These are phyloP conservation scores for Umbilicus rupestris DNA, from an alignment of 164 flowering plant genomes.

Conservation along the genomic window DNA sequence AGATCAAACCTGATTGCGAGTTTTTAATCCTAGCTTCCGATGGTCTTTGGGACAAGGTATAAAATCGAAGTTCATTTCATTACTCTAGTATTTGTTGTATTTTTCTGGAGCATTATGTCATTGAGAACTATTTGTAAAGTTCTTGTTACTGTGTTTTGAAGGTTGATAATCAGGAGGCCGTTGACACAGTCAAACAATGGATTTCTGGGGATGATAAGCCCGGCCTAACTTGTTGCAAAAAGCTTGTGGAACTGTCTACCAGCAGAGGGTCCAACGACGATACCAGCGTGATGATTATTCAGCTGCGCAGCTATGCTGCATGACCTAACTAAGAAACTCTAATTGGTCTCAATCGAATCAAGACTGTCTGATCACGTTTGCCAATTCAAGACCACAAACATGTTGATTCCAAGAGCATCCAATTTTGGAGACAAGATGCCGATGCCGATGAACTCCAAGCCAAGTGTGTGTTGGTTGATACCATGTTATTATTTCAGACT, in stretches of 20 bases:
- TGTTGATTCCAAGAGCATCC: background rate
- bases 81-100: background rate
- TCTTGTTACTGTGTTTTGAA: slow-evolving; percentile 17
- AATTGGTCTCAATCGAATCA: background rate
- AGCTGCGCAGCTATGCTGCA: slow-evolving; percentile 27
- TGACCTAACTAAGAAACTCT: background rate
- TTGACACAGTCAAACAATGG: slow-evolving; percentile 43
- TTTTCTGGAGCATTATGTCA: background rate
- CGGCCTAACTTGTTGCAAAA: slow-evolving; percentile 42
- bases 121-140: background rate
- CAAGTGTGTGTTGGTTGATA: background rate
- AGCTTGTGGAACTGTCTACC: slow-evolving; percentile 49
- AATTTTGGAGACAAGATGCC: background rate
- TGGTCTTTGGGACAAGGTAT: slow-evolving; percentile 92
- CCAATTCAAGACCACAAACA: background rate
- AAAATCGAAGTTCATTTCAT: background rate
- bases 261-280: slow-evolving; percentile 69
- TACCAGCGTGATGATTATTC: slow-evolving; percentile 59
- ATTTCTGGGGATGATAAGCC: slow-evolving; percentile 29
- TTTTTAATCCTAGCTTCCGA: slow-evolving; percentile 83
- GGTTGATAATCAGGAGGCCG: slow-evolving; percentile 83
- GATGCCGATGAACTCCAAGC: background rate
- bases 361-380: background rate
- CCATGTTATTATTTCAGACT: background rate
- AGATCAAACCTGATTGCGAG: slow-evolving; percentile 43